Percentiles rank a stretch among this genome's conserved stretches.
phyloP scores from a whole-genome alignment of 2,329 filamentous ascomycete species.

The Myriosclerotinia duriaeana region DNA sequence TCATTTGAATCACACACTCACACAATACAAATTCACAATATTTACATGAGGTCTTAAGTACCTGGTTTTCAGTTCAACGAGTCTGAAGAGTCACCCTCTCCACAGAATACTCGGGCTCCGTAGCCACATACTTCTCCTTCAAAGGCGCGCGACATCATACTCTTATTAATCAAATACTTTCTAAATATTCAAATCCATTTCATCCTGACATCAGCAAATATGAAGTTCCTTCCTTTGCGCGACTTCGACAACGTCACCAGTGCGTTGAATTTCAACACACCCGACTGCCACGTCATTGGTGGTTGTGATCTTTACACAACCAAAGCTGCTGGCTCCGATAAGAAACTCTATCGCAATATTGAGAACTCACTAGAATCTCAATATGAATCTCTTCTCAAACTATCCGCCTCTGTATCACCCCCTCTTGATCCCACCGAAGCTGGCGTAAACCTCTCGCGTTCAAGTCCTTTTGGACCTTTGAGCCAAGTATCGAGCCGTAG shows the following conservation, averaged over 20 bases:
- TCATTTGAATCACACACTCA: not conserved
- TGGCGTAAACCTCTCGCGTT: slow-evolving; percentile 72
- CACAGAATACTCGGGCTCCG: slow-evolving; percentile 38
- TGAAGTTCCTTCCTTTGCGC: slow-evolving; percentile 84
- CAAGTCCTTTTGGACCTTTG: slow-evolving; percentile 88
- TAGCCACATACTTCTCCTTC: slow-evolving; percentile 39
- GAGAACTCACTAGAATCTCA: slow-evolving; percentile 88
- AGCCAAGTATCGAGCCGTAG: slow-evolving; percentile 85
- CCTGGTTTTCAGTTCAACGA: slow-evolving; percentile 40
- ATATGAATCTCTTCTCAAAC: slow-evolving; percentile 81
- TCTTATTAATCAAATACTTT: slow-evolving; percentile 24
- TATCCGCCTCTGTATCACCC: slow-evolving; percentile 84
- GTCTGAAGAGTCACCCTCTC: slow-evolving; percentile 41
- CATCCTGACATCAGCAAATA: slow-evolving; percentile 34
- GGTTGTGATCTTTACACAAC: slow-evolving; percentile 97
- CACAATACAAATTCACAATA: slow-evolving; percentile 24
- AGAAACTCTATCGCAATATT: slow-evolving; percentile 96
- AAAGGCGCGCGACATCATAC: slow-evolving; percentile 30
- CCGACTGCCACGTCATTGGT: slow-evolving; percentile 87
- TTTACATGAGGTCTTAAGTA: slow-evolving; percentile 36
- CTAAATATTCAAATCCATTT: slow-evolving; percentile 32
- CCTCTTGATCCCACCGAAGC: slow-evolving; percentile 71
- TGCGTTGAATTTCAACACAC: slow-evolving; percentile 92
- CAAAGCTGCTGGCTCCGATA: slow-evolving; percentile 91
- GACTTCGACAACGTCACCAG: slow-evolving; percentile 90